A percentile compares a stretch with the other conserved stretches of the same genome.
Conservation (phyloP, 768 basidiomycete species). For the Suillus tomentosus region DNA sequence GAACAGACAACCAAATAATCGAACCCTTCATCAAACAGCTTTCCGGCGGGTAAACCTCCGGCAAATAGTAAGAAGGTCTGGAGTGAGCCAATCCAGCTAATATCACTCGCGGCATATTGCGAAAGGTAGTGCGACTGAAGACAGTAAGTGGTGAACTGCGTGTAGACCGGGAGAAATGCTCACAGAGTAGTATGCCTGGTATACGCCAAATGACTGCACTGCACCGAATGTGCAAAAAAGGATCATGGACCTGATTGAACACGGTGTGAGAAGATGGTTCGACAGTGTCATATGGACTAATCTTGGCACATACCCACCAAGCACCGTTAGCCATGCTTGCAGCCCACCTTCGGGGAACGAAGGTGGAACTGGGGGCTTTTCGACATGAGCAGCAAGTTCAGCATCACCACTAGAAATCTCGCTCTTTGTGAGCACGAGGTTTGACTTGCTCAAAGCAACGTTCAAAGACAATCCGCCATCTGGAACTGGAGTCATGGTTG, state of each 20-base stretch:
- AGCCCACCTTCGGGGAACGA: conserved; percentile 48
- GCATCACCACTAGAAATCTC: not conserved
- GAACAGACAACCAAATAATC: conserved; percentile 27
- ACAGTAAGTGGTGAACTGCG: not conserved
- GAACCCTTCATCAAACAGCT: conserved; percentile 47
- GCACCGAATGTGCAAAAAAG: conserved; percentile 52
- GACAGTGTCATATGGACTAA: not conserved
- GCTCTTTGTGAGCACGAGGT: conserved; percentile 5
- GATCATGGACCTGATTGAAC: conserved; percentile 37
- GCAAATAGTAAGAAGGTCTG: conserved; percentile 53
- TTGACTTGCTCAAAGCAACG: conserved; percentile 6
- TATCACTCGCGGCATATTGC: conserved; percentile 43
- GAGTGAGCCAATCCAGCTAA: conserved; percentile 53
- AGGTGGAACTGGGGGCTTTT: conserved; percentile 9
- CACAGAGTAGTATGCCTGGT: conserved; percentile 54
- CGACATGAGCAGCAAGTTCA: not conserved
- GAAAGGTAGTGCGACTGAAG: conserved; percentile 38
- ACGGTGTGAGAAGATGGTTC: conserved; percentile 1
- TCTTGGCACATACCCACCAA: conserved; percentile 43
- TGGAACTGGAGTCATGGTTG: conserved; percentile 13
- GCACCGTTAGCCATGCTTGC: conserved; percentile 46
- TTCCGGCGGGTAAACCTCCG: conserved; percentile 45
- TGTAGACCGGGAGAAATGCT: conserved; percentile 1
- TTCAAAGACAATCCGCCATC: conserved; percentile 1
- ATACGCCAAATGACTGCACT: conserved; percentile 51